Evolutionary conservation across 306 rosid genomes (phyloP).

Genomic region (Cucurbita argyrosperma): DNA sequence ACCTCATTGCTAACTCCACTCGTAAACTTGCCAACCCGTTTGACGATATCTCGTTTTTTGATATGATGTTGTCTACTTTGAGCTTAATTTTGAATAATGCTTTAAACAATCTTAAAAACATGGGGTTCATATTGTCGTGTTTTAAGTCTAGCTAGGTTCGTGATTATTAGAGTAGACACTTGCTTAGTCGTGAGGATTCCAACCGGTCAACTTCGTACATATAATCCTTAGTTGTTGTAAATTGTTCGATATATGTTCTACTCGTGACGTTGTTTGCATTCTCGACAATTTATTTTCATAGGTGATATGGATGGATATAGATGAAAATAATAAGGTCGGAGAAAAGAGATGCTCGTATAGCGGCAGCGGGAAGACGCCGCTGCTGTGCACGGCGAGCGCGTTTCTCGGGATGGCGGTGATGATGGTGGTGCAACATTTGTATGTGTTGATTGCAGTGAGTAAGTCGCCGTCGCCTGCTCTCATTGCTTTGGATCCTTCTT

Average conservation of each 20-base stretch:
- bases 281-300: conserved; percentile 1
- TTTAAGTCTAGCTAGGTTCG: no score
- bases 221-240: no score
- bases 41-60: no score
- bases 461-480: conserved; percentile 53
- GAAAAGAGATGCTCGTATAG: conserved; percentile 53
- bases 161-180: no score
- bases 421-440: conserved; percentile 47
- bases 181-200: no score
- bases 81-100: no score
- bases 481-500: conserved; percentile 39
- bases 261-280: background rate
- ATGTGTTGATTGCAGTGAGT: conserved; percentile 53
- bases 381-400: conserved; percentile 54
- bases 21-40: no score
- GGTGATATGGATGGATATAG: conserved; percentile 43
- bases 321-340: conserved; percentile 17
- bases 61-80: no score
- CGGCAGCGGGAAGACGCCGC: conserved; percentile 63
- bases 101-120: no score
- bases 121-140: no score
- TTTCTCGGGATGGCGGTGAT: conserved; percentile 65
- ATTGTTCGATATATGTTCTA: background rate
- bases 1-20: no score
- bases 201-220: no score